Conservation (phyloP, 2,329 filamentous ascomycete species). For the Westerdykella ornata region DNA sequence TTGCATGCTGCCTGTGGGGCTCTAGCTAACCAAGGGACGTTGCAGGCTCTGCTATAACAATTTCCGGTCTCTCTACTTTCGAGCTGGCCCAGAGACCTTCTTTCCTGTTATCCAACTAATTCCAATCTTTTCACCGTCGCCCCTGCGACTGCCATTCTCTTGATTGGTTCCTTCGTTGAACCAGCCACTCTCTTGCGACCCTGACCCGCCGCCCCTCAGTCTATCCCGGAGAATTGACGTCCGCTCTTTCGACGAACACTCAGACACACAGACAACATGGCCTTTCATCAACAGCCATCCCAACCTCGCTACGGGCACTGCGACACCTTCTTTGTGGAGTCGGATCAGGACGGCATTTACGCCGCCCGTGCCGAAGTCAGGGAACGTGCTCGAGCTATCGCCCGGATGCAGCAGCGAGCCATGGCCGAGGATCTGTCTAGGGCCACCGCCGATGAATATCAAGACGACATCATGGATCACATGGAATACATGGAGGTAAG, state of each 20-base stretch:
- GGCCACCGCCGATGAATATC: constrained; percentile 79
- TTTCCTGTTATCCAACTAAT: constrained; percentile 51
- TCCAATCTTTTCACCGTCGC: constrained; percentile 48
- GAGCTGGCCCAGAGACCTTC: constrained; percentile 34
- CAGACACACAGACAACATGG: constrained; percentile 45
- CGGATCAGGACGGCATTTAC: constrained; percentile 49
- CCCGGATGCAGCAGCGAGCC: constrained; percentile 76
- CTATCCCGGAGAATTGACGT: constrained; percentile 46
- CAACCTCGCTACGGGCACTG: constrained; percentile 56
- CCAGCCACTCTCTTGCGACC: constrained; percentile 36
- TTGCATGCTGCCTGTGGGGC: constrained; percentile 13
- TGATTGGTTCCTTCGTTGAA: constrained; percentile 37
- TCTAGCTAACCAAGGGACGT: constrained; percentile 13
- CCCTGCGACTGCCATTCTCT: constrained; percentile 48
- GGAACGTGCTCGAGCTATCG: constrained; percentile 70
- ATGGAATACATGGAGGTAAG: constrained; percentile 89
- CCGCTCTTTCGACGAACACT: constrained; percentile 37
- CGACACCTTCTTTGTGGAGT: constrained; percentile 63
- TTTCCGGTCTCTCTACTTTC: constrained; percentile 31
- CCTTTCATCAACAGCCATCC: constrained; percentile 47
- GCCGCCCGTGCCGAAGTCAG: constrained; percentile 58
- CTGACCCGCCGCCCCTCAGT: constrained; percentile 28
- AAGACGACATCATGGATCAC: constrained; percentile 89
- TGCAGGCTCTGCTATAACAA: constrained; percentile 34
- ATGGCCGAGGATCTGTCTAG: constrained; percentile 85